Conservation (phyloP, 2,329 filamentous ascomycete genomes). For the Fusarium pininemorale region DNA sequence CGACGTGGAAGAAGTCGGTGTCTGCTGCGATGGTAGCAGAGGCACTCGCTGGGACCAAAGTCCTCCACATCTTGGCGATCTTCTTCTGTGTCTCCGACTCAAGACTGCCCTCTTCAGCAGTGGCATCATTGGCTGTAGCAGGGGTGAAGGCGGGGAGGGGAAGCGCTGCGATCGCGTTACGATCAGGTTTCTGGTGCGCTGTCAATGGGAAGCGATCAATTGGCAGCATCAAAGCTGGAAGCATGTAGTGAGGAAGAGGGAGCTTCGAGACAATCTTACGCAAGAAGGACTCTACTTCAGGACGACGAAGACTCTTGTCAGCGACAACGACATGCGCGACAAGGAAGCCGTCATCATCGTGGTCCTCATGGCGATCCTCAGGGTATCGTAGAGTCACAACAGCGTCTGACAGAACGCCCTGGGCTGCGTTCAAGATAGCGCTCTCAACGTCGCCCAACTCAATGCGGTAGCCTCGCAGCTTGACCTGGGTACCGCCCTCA, state of each 20-base stretch:
- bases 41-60: background rate
- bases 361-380: background rate
- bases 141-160: background rate
- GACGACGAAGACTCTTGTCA: background rate
- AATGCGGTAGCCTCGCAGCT: slow-evolving; percentile 56
- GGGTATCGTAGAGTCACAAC: background rate
- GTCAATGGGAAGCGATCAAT: background rate
- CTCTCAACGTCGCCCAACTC: slow-evolving; percentile 54
- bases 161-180: background rate
- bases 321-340: background rate
- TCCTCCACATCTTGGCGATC: background rate
- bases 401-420: background rate
- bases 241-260: background rate
- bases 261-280: background rate
- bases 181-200: background rate
- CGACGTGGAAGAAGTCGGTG: slow-evolving; percentile 3
- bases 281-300: background rate
- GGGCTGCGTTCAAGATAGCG: background rate
- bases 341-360: background rate
- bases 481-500: slow-evolving; percentile 55
- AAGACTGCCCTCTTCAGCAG: background rate
- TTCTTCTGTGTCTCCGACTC: background rate
- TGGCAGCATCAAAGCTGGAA: background rate
- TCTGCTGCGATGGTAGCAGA: background rate
- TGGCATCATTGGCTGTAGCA: fast-evolving